Evolutionary conservation across 2,329 filamentous ascomycete species (phyloP).

Genomic region (Verruconis gallopava): DNA sequence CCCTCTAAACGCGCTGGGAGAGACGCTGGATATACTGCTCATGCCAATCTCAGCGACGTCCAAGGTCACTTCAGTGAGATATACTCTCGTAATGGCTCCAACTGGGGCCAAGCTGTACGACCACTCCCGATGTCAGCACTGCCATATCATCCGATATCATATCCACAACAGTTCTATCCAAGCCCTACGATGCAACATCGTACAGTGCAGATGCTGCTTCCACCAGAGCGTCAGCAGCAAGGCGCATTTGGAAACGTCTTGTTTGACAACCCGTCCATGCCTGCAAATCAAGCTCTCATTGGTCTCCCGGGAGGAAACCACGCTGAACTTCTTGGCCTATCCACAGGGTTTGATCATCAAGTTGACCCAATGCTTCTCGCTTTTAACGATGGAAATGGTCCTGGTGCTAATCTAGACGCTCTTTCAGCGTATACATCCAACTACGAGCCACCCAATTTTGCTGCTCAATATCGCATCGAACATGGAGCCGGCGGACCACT

Average conservation of each 20-base stretch:
- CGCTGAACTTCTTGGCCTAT: background rate
- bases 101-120: slow-evolving; percentile 6
- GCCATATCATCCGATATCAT: slow-evolving; percentile 2
- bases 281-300: slow-evolving; percentile 5
- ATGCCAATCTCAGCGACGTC: slow-evolving; percentile 6
- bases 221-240: background rate
- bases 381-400: slow-evolving; percentile 1
- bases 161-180: slow-evolving; percentile 6
- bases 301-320: slow-evolving; percentile 3
- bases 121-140: background rate
- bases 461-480: background rate
- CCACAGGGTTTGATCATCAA: background rate
- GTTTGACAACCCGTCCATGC: slow-evolving; percentile 1
- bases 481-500: background rate
- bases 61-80: background rate
- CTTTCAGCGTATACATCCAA: background rate
- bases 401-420: background rate
- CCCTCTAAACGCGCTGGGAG: slow-evolving; percentile 16
- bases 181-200: slow-evolving; percentile 1
- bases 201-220: slow-evolving; percentile 1
- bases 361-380: slow-evolving; percentile 9
- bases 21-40: slow-evolving; percentile 16
- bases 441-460: background rate
- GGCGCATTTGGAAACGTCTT: background rate
- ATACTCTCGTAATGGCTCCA: slow-evolving; percentile 3